Evolutionary conservation across 345 rosid genomes (phyloP), one percentile per base, ranked within the genome.

Genomic region (Camelina sativa): DNA sequence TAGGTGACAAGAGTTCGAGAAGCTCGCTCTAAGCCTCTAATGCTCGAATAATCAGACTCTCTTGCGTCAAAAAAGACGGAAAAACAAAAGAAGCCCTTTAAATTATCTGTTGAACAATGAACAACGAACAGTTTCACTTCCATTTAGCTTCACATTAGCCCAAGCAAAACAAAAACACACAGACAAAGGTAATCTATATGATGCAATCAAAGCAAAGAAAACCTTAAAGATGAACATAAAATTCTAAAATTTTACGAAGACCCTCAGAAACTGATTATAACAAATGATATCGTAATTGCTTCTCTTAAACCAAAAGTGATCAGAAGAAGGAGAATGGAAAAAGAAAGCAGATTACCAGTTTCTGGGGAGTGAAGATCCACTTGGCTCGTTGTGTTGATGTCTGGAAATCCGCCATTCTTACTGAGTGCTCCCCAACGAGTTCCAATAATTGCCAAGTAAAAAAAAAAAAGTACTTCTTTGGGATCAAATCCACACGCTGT

Each of bases 311-410:
- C 32, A 41, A 38, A 38, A 66, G 17, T 67, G 51, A 61, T 50
- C 32, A 76, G 37, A 20, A 8, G 11, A 55, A 6, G 16, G 3
- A 23, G 58, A 34, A 58, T 1, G 54, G 30, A 57, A 59, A 59
- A 71, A 13, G 22, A 65, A 32, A 47, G 56, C 3, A 47, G 40
- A 34, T 2, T 80, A 94, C 97, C 64, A 94, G 87, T 69, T 80
- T 82, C 48, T 85, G 88, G 72, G 91, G 96, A 76, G 89, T 82
- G 86, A 90, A 87, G 75, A 94, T 86, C 98, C 98, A 94, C 78
- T 84, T 94, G 75, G 91, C 86, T 22, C 87, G 84, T 84, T 94
- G 98, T 65, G 95, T 87, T 6, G 98, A 94, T 62, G 95, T 83
- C 73, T 83, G 91, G 65, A 94, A 94, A 87, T 94, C 95, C 55